Evolutionary conservation across 176 grass and related monocot genomes (phyloP), one percentile per base, ranked within the genome.

Genomic region (Carex littledalei): DNA sequence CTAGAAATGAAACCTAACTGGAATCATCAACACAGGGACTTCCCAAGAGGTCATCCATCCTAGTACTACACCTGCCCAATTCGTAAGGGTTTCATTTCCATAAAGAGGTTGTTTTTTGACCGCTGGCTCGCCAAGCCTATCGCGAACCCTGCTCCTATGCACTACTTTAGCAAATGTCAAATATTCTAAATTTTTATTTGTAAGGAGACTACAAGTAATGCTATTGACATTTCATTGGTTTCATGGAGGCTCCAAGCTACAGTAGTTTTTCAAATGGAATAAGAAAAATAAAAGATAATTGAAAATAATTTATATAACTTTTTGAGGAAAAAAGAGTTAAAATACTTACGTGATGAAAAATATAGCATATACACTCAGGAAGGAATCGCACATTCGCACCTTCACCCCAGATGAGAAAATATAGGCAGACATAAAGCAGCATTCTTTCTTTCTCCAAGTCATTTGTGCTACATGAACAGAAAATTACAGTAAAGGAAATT

Each of bases 381-480:
- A 98, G 91, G 87, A 94, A 98, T 68, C 95, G 87, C 63, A 98
- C 24, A 31, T 95, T 98, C 59, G 86, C 92, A 93, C 92, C 95
- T 87, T 98, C 95, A 71, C 95, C 95, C 95, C 95, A 98, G n/a
- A 94, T 94, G 63, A 98, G 87, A 89, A 90, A 98, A 87, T 93
- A 98, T 71, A 98, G 84, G 81, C 91, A 94, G 67, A 98, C 80
- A 78, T 91, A 98, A 85, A 98, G 75, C 86, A 98, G 84, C 85
- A 93, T 98, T 80, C 87, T 94, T 90, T 98, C 95, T 90, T 91
- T 97, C 67, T 81, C 84, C 81, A 94, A 84, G 16, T 86, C 92
- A 53, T 94, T 89, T 31, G 73, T 21, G 56, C 94, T 97, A 86
- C 22, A 85, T 17, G 86, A 17, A 87, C 82, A 89, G 62, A 10